A percentile compares a stretch with the other conserved stretches of the same genome.
Evolutionary conservation across 257 asterid species (phyloP).

Genomic region (Penstemon davidsonii): DNA sequence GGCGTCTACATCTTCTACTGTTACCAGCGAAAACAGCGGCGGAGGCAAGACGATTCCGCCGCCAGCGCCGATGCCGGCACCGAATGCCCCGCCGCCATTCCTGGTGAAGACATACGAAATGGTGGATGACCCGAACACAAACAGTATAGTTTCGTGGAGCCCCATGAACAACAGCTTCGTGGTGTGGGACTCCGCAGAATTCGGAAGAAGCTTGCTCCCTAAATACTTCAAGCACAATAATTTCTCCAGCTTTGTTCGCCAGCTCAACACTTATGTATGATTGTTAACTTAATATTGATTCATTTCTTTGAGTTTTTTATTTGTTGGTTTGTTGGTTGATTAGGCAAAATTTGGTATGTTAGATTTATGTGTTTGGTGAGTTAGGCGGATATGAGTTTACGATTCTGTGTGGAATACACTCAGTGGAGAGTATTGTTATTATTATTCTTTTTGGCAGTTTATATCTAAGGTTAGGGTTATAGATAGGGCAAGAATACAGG

Average conservation of each 20-base stretch:
- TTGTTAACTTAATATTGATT: neutral
- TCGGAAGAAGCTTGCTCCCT: constrained; percentile 63
- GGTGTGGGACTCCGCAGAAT: constrained; percentile 82
- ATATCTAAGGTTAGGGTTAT: neutral
- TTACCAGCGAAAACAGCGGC: constrained; percentile 31
- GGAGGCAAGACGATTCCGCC: constrained; percentile 35
- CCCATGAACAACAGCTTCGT: constrained; percentile 64
- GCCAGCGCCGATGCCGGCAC: constrained; percentile 50
- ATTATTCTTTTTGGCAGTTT: no score
- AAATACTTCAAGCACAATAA: constrained; percentile 80
- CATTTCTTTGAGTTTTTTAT: neutral
- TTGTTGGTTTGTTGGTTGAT: neutral
- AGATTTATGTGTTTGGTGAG: neutral
- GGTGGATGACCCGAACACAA: constrained; percentile 78
- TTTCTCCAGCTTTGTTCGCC: constrained; percentile 83
- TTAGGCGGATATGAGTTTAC: neutral
- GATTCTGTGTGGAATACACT: neutral
- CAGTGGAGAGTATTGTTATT: no score
- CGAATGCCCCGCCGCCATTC: constrained; percentile 77
- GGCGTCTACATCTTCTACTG: constrained; percentile 31
- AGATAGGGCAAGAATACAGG: no score
- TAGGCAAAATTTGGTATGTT: neutral
- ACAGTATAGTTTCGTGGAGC: constrained; percentile 74
- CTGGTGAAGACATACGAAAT: constrained; percentile 78
- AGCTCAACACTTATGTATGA: constrained; percentile 56